Percentiles rank a stretch among this genome's conserved stretches.
These are phyloP conservation scores for Cunninghamia lanceolata DNA, from an alignment of 75 land plant genomes.

Conservation along the genomic window DNA sequence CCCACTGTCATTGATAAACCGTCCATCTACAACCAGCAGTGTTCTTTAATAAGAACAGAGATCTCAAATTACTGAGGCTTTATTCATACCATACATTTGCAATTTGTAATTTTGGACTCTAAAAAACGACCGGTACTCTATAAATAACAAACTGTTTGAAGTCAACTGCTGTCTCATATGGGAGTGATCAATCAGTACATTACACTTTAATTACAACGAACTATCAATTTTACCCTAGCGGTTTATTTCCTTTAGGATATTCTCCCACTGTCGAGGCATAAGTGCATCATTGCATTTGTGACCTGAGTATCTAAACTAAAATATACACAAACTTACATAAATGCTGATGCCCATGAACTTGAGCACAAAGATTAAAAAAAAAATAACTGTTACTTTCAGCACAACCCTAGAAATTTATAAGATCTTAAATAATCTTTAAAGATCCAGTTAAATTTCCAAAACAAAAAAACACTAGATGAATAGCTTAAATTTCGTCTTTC, in stretches of 20 bases:
- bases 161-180: not conserved
- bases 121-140: not conserved
- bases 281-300: too few relatives aligned
- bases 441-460: not conserved
- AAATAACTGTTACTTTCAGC: not conserved
- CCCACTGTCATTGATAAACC: too few relatives aligned
- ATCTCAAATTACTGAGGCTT: not conserved
- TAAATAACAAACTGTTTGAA: not conserved
- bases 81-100: not conserved
- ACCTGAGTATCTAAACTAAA: not conserved
- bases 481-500: not conserved
- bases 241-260: not conserved
- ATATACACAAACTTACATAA: too few relatives aligned
- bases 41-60: not conserved
- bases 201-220: not conserved
- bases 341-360: not conserved
- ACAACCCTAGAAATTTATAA: not conserved
- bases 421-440: too few relatives aligned
- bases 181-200: not conserved
- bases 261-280: not conserved
- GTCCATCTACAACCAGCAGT: too few relatives aligned
- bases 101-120: not conserved
- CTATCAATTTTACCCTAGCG: not conserved
- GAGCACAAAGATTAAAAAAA: too few relatives aligned
- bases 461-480: too few relatives aligned